A percentile compares a stretch with the other conserved stretches of the same genome.
Conservation (phyloP, 2,329 filamentous ascomycete genomes). For the Ustilaginoidea virens region DNA sequence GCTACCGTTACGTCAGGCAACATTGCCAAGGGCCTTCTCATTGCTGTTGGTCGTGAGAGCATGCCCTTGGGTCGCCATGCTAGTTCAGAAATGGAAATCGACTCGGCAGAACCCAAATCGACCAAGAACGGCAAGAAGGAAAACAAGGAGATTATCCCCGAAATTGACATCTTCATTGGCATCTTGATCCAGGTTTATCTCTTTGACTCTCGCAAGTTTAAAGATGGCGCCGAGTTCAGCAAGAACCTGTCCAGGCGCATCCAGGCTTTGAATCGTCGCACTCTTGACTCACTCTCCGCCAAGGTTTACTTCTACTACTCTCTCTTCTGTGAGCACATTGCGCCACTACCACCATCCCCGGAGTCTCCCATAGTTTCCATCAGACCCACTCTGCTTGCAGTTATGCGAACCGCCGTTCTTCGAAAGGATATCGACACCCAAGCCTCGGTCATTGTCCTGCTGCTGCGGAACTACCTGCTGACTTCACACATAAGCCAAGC, state of each 20-base stretch:
- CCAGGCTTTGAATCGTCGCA: conserved; percentile 80
- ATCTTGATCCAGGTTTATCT: conserved; percentile 79
- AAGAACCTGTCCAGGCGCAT: conserved; percentile 69
- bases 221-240: conserved; percentile 75
- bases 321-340: conserved; percentile 83
- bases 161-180: conserved; percentile 78
- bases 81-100: conserved; percentile 57
- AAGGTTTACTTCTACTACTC: conserved; percentile 98
- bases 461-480: conserved; percentile 88
- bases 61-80: conserved; percentile 43
- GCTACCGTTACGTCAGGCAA: conserved; percentile 42
- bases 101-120: conserved; percentile 39
- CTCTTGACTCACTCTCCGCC: conserved; percentile 81
- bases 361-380: conserved; percentile 77
- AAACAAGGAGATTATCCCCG: conserved; percentile 65
- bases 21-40: conserved; percentile 54
- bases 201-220: conserved; percentile 68
- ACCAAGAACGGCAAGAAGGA: conserved; percentile 48
- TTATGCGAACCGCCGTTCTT: conserved; percentile 85
- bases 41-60: conserved; percentile 51
- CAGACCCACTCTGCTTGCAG: conserved; percentile 71
- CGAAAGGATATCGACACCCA: conserved; percentile 97
- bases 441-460: conserved; percentile 83
- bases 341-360: conserved; percentile 74
- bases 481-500: conserved; percentile 96